A percentile compares a stretch with the other conserved stretches of the same genome.
Conservation (phyloP, 139 green algal genomes). For the Chlamydomonas eustigma region DNA sequence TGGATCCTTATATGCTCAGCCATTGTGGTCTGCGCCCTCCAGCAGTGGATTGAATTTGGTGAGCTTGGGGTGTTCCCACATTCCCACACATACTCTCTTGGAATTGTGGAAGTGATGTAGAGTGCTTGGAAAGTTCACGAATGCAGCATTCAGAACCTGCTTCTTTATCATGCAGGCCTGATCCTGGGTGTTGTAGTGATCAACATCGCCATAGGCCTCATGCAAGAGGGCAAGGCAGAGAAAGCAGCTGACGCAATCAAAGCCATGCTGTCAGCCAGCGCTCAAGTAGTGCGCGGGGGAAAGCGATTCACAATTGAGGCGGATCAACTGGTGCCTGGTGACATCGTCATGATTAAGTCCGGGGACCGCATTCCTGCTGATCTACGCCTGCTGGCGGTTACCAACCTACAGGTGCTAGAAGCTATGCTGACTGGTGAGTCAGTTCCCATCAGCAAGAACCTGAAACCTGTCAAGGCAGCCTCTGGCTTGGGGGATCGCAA, state of each 20-base stretch:
- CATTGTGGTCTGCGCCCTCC: constrained; percentile 4
- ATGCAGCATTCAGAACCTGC: neutral
- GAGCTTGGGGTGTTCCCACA: neutral
- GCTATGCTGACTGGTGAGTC: constrained; percentile 75
- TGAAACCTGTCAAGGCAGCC: constrained; percentile 8
- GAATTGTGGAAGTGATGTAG: neutral
- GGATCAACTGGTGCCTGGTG: constrained; percentile 47
- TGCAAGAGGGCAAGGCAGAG: constrained; percentile 42
- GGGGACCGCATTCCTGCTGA: constrained; percentile 73
- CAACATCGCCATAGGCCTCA: constrained; percentile 30
- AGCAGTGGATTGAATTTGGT: constrained; percentile 2
- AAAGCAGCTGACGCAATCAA: constrained; percentile 25
- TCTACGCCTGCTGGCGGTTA: constrained; percentile 49
- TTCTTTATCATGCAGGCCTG: constrained; percentile 12
- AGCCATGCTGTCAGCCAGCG: constrained; percentile 40
- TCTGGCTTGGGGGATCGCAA: constrained; percentile 32
- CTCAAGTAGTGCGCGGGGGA: constrained; percentile 33
- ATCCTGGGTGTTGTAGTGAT: constrained; percentile 33
- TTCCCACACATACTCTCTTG: neutral
- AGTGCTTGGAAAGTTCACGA: neutral
- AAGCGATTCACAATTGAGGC: constrained; percentile 20
- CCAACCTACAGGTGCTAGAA: constrained; percentile 58
- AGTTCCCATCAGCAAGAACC: constrained; percentile 60
- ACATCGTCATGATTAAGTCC: constrained; percentile 60
- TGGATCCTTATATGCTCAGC: constrained; percentile 10